Base-by-base conservation (phyloP, 2,329 filamentous ascomycete genomes). In the Epichloe gansuensis region DNA sequence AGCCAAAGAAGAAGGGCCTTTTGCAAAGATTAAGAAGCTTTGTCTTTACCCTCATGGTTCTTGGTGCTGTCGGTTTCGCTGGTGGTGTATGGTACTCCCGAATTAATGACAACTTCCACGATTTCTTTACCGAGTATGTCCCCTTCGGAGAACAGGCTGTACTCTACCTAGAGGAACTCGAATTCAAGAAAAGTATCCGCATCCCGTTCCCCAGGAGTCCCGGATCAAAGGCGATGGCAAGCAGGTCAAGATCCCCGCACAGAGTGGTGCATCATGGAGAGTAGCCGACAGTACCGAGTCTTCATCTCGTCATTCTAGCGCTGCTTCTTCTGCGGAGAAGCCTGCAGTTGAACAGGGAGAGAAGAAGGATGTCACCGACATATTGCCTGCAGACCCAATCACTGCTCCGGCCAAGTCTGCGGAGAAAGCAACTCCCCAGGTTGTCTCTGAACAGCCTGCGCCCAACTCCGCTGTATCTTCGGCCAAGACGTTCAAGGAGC, bases 101-200 rank as follows among this genome's bases (percentile, higher is more conserved):
- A 58, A 79, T 93, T 69, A 95, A 86, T 65, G 93, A 98, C 75
- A 95, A 89, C 72, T 98, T 97, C 79, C 91, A 98, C 72, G 93
- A 98, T 70, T 93, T 96, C 75, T 98, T 98, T 73, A 97, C 91
- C 62, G 91, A 96, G 72, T 98, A 91, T 69, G 73, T 98, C 17
- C 93, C 93, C 23, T 95, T 87, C 60, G 93, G 91, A 63, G 93
- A 98, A 72, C 88, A 95, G 66, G 86, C 86, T 17, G 91, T 98
- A 46, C 81, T 95, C 28, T 97, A 95, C 72, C 84, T 98, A 50
- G 93, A 98, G 71, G 93, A 98, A 72, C 81, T 86, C 60, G 90
- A 96, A 64, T 96, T 95, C 74, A 82, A 86, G 66, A 90, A 86
- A 83, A 88, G 54, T 96, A 95, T 74, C 80, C 72, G 60, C 73